Base-by-base conservation (phyloP, 805 yeast genomes). In the Teunomyces funiuensis region DNA sequence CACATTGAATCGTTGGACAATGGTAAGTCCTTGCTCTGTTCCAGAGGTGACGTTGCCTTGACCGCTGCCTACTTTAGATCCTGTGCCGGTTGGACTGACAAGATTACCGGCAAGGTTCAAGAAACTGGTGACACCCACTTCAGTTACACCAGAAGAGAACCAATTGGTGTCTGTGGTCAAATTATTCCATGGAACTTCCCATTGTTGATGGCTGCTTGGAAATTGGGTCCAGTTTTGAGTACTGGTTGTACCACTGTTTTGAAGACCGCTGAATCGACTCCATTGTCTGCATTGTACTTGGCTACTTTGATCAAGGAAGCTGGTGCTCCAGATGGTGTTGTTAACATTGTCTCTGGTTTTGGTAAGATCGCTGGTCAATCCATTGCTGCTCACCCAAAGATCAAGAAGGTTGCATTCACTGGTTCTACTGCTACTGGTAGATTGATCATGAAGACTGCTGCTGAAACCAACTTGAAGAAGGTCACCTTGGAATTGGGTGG, bases 131-230 rank as follows among this genome's bases (percentile, higher is more conserved):
- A 67, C 43, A 69, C 80, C 37, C 87, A 86, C 65, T 80, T 89
- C 63, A 79, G 79, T 47, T 88, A 83, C 69, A 83, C 91, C 50
- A 80, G 82, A 64, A 84, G 85, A 66, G 96, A 89, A 68, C 96
- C 97, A 45, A 72, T 87, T 56, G 97, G 97, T 62, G 97, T 90
- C 36, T 88, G 95, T 64, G 97, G 96, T 45, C 95, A 88, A 66
- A 86, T 90, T 60, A 89, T 90, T 52, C 97, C 97, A 54, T 90
- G 97, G 97, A 90, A 90, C 73, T 90, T 88, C 80, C 97, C 97
- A 49, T 69, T 90, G 54, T 76, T 88, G 63, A 89, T 90, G 93
- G 85, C 88, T 73, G 74, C 95, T 20, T 90, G 97, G 97, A 90
- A 90, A 68, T 72, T 90, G 47, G 96, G 90, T 44, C 97, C 97